These are phyloP conservation scores for Boletales sp. DNA, from an alignment of 768 basidiomycete species.

Conservation along the genomic window DNA sequence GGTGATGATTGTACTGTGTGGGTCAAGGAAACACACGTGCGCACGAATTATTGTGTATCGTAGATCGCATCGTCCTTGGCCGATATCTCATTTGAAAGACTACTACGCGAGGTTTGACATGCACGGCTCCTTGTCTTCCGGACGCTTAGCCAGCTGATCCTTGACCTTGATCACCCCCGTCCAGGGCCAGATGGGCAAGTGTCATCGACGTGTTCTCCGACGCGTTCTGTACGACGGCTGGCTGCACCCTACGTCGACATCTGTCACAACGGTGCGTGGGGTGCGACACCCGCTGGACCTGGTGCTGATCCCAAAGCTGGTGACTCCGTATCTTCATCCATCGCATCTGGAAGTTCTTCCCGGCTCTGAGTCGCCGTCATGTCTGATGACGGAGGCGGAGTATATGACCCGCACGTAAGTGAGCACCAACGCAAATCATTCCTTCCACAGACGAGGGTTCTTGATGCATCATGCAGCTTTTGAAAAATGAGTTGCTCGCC, in stretches of 20 bases:
- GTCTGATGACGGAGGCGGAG: not conserved
- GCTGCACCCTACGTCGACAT: not conserved
- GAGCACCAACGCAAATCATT: constrained; percentile 95
- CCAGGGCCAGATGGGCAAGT: constrained; percentile 81
- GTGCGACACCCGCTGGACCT: not conserved
- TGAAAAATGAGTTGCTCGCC: constrained; percentile 86
- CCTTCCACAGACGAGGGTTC: constrained; percentile 76
- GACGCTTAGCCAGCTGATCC: constrained; percentile 95
- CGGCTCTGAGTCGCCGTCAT: not conserved
- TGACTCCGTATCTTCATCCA: constrained; percentile 46
- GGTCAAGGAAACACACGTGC: not conserved
- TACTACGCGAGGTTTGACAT: constrained; percentile 92
- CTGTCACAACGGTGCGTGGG: constrained; percentile 19
- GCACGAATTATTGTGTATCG: constrained; percentile 71
- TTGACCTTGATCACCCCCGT: constrained; percentile 99
- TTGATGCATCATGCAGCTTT: constrained; percentile 80
- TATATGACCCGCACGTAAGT: constrained; percentile 42
- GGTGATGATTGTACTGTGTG: constrained; percentile 50
- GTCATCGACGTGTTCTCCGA: constrained; percentile 99
- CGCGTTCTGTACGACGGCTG: constrained; percentile 38
- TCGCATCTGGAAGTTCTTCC: constrained; percentile 42
- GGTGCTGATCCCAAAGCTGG: constrained; percentile 17
- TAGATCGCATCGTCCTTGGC: constrained; percentile 99
- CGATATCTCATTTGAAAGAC: constrained; percentile 91
- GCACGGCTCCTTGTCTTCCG: constrained; percentile 85